phyloP scores from a whole-genome alignment of 441 rosid species.

The Erysimum pusillum region DNA sequence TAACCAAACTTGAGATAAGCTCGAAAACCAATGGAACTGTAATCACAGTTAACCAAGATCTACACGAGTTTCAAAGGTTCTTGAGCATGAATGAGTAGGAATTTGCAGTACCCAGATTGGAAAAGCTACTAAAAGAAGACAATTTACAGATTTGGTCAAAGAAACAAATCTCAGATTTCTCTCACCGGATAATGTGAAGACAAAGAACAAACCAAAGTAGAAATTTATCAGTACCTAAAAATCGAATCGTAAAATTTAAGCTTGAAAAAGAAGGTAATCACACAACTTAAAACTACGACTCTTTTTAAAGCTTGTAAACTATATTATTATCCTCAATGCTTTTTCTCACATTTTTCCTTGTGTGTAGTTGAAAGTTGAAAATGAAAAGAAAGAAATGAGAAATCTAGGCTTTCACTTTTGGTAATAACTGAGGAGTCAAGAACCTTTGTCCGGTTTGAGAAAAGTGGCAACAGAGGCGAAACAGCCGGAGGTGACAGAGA shows the following conservation, averaged over 20 bases:
- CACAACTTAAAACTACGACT: conserved; percentile 2
- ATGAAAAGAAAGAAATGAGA: neutral
- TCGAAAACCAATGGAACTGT: neutral
- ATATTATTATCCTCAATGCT: neutral
- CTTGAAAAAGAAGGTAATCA: conserved; percentile 3
- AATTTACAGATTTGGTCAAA: conserved; percentile 13
- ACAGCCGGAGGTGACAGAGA: conserved; percentile 30
- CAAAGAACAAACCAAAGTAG: neutral
- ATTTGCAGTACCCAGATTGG: conserved; percentile 20
- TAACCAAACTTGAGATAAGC: conserved; percentile 29
- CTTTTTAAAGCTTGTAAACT: conserved; percentile 9
- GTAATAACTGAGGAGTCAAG: conserved; percentile 30
- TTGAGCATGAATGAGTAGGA: conserved; percentile 31
- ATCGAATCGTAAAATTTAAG: neutral
- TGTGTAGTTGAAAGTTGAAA: conserved; percentile 34
- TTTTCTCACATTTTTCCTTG: conserved; percentile 13
- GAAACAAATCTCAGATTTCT: conserved; percentile 32
- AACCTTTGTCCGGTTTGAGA: conserved; percentile 21
- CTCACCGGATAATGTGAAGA: conserved; percentile 17
- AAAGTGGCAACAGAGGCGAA: conserved; percentile 12
- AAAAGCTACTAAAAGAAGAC: conserved; percentile 29
- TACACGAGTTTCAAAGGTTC: conserved; percentile 27
- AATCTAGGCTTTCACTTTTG: neutral
- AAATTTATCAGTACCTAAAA: conserved; percentile 2
- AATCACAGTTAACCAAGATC: conserved; percentile 21